Conservation (phyloP, 176 grass and related monocot species). For the Melocanna baccifera region DNA sequence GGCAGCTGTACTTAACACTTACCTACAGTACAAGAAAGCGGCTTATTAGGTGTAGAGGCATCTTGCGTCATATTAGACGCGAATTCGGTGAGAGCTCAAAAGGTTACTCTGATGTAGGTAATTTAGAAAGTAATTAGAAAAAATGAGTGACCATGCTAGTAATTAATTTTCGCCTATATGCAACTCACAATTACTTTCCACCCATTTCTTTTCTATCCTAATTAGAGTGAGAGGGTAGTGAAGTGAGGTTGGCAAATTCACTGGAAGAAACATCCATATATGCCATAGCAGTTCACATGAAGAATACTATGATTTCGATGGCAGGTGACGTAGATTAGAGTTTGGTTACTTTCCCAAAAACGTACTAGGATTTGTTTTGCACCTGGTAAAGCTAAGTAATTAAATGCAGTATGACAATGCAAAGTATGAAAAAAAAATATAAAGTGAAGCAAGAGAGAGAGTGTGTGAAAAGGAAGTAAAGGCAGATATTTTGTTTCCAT, state of each 20-base stretch:
- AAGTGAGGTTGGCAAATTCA: neutral
- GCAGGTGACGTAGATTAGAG: neutral
- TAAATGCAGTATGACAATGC: neutral
- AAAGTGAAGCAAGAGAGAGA: neutral
- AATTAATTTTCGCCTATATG: neutral
- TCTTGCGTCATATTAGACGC: neutral
- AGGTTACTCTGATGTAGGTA: neutral
- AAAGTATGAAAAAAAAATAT: neutral
- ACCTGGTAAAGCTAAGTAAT: neutral
- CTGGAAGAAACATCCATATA: neutral
- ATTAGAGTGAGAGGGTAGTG: neutral
- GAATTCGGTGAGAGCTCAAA: neutral
- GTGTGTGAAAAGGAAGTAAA: constrained; percentile 10
- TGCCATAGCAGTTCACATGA: neutral
- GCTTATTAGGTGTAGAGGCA: neutral
- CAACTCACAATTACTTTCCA: neutral
- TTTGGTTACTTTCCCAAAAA: neutral
- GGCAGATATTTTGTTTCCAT: neutral
- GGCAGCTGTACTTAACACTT: constrained; percentile 37
- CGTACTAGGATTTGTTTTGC: neutral
- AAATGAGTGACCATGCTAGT: neutral
- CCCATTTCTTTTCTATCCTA: neutral
- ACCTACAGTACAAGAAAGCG: constrained; percentile 9
- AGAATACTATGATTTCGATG: no score
- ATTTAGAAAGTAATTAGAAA: neutral